Evolutionary conservation across 768 basidiomycete genomes (phyloP), one percentile per base, ranked within the genome.

Genomic region (Boletus tylopilopsis): DNA sequence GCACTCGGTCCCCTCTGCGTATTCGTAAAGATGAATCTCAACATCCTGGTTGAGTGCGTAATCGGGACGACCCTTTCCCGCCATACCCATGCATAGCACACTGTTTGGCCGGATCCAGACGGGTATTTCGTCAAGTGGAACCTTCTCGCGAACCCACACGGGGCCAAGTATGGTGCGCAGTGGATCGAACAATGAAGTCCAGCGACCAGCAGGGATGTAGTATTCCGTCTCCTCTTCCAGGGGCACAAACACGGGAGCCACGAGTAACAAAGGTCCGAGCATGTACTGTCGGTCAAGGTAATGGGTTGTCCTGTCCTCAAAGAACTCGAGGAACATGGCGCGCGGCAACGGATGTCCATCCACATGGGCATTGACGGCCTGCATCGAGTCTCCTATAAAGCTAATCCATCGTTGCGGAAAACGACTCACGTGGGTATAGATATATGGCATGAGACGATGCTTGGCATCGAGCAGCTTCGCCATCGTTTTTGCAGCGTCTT

Each of bases 401-500:
- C 13, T 15, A 16, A 22, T 29, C 34, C 43, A 29, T 36, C 37
- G 19, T 13, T 19, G 22, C 21, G 16, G 23, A 16, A 29, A 6
- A 29, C 63, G 25, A 35, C 74, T 49, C 54, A 81, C 80, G 49
- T 80, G 66, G 40, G 75, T 66, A 52, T 82, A 82, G 13, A 90
- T 64, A 63, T 88, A 87, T 0, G 86, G 87, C 85, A 87, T 87
- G 43, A 90, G 68, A 32, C 84, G 69, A 66, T 87, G 78, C 62
- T 86, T 88, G 10, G 75, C 73, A 47, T 82, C 76, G 38, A 87
- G 68, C 63, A 84, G 76, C 54, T 70, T 76, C 12, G 81, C 73
- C 81, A 84, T 82, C 59, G 73, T 77, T 52, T 74, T 74, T 6
- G 81, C 81, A 6, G 85, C 78, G n/a, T 78, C 82, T 64, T 83